Base-by-base conservation (phyloP, 2,329 filamentous ascomycete species). In the Diaporthe destruens region DNA sequence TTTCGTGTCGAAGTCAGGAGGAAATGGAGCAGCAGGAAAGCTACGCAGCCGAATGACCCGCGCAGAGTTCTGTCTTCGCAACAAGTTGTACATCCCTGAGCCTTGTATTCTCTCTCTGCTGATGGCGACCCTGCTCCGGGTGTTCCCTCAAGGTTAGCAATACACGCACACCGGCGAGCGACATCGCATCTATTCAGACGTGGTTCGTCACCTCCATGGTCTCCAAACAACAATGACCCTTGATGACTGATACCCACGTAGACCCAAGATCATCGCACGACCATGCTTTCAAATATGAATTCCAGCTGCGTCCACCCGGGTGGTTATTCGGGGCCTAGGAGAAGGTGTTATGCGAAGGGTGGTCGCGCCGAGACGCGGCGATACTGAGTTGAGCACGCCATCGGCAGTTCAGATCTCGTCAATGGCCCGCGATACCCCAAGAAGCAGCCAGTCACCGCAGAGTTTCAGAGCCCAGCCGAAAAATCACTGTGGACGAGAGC, bases 361-460 rank as follows among this genome's bases (percentile, higher is more conserved):
- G 55, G 53, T 51, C 51, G 63, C 44, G 72, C 72, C 70, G 72
- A 74, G 66, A 51, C 56, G 61, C 66, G 57, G 65, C 51, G 56
- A 69, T 69, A 44, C 70, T 61, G 57, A 67, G 54, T 25, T 34
- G 69, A 75, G 73, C 73, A 75, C 73, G 73, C 69, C 71, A 75
- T 75, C 73, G 63, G 55, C 55, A 71, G 61, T 71, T 66, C 69
- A 47, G 47, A 75, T 71, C 73, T 75, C 73, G 73, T 73, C 71
- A 75, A 75, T 39, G 47, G 25, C n/a, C 65, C 61, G 49, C 57
- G 70, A 63, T 29, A 18, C n/a, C 29, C 47, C 53, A 36, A 54
- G 66, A 23, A 51, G 44, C 61, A 65, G 18, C 44, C 42, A 20
- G 68, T 18, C 42, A 57, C 47, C 39, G 32, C 44, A 44, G 42